Percentiles rank a stretch among this genome's conserved stretches.
These are phyloP conservation scores for Antrodiella citrinella DNA, from an alignment of 768 basidiomycete genomes.

Conservation along the genomic window DNA sequence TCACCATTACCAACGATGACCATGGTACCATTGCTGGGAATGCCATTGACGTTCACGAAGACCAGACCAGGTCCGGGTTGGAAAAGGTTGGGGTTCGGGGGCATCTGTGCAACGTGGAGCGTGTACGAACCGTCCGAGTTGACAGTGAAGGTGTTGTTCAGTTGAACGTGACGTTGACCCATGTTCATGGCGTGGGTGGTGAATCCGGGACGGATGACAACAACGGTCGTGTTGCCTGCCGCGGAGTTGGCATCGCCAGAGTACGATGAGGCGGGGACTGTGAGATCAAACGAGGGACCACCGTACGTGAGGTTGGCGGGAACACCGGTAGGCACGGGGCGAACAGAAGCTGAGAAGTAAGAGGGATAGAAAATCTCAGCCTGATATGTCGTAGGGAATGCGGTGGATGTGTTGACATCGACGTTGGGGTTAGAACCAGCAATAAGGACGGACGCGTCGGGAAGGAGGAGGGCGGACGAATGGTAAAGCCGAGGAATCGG, in stretches of 20 bases:
- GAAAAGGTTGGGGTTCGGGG: slow-evolving; percentile 61
- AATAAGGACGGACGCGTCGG: slow-evolving; percentile 78
- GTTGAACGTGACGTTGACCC: slow-evolving; percentile 74
- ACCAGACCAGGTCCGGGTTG: slow-evolving; percentile 83
- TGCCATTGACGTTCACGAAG: slow-evolving; percentile 76
- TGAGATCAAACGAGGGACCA: slow-evolving; percentile 71
- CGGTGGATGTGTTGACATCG: slow-evolving; percentile 56
- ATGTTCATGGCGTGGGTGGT: slow-evolving; percentile 85
- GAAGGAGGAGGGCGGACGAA: slow-evolving; percentile 79
- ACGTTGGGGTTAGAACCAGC: slow-evolving; percentile 92
- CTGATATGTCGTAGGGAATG: slow-evolving; percentile 71
- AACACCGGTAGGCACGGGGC: slow-evolving; percentile 63
- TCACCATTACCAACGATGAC: slow-evolving; percentile 75
- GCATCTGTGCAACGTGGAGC: slow-evolving; percentile 74
- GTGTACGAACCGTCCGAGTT: slow-evolving; percentile 71
- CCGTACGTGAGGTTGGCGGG: slow-evolving; percentile 77
- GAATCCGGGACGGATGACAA: slow-evolving; percentile 78
- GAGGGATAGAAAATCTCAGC: slow-evolving; percentile 89
- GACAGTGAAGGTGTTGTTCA: slow-evolving; percentile 81
- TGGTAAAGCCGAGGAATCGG: slow-evolving; percentile 82
- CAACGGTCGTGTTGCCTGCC: slow-evolving; percentile 67
- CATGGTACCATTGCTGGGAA: slow-evolving; percentile 73
- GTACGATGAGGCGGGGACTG: slow-evolving; percentile 58
- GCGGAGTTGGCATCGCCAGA: slow-evolving; percentile 59
- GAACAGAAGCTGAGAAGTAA: slow-evolving; percentile 65